Evolutionary conservation across 2,329 filamentous ascomycete genomes (phyloP).

Genomic region (Talaromyces islandicus): DNA sequence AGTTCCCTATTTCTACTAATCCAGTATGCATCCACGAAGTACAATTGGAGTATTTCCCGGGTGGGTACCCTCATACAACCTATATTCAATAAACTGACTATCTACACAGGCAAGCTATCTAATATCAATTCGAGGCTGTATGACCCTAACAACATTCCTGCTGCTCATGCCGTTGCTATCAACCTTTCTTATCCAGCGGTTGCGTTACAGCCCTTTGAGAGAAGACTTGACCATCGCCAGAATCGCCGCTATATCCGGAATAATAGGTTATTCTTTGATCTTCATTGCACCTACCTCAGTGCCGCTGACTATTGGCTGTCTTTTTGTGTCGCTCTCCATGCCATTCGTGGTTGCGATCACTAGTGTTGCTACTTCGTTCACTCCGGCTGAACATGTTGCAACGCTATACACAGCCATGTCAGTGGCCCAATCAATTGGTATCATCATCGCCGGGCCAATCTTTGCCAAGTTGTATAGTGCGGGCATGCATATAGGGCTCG

Average conservation of each 20-base stretch:
- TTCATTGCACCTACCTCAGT: conserved; percentile 14
- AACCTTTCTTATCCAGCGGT: conserved; percentile 12
- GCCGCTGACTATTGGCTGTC: conserved; percentile 16
- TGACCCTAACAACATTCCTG: conserved; percentile 17
- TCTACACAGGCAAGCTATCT: conserved; percentile 20
- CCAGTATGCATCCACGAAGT: conserved; percentile 26
- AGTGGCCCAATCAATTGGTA: conserved; percentile 17
- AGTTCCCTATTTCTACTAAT: conserved; percentile 19
- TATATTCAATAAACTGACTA: no score
- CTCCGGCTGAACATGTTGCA: conserved; percentile 20
- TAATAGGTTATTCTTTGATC: conserved; percentile 17
- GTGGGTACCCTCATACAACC: conserved; percentile 12
- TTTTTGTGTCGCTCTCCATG: conserved; percentile 20
- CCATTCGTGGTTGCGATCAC: conserved; percentile 19
- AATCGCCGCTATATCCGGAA: conserved; percentile 14
- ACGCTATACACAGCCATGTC: conserved; percentile 23
- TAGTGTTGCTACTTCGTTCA: conserved; percentile 21
- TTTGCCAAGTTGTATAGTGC: conserved; percentile 19
- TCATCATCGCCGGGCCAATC: conserved; percentile 19
- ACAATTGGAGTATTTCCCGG: conserved; percentile 22
- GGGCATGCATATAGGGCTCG: conserved; percentile 20
- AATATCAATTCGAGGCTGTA: conserved; percentile 20
- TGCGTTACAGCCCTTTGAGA: conserved; percentile 14
- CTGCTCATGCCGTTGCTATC: conserved; percentile 18
- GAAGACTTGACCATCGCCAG: conserved; percentile 19